Evolutionary conservation across 352 stramenopile genomes (phyloP), one percentile per base, ranked within the genome.

Genomic region (Globisporangium polare): DNA sequence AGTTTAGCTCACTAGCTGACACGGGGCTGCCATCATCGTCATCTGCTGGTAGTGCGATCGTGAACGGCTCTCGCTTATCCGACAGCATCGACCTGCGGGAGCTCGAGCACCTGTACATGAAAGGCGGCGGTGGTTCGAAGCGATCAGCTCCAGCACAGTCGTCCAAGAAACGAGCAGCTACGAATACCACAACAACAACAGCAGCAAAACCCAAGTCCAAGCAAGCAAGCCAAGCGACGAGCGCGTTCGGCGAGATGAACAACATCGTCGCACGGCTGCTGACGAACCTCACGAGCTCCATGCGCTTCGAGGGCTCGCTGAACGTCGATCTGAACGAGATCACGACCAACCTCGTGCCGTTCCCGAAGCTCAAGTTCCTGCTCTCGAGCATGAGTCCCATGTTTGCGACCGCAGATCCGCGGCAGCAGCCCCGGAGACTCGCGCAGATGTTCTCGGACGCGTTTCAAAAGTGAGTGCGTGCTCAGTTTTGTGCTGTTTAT

Each of bases 301-400:
- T 99, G 72, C 95, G 97, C 65, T 99, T 99, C 74, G 93, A 99
- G 75, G 97, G 97, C 53, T 95, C 94, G 29, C 74, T 99, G 50
- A 99, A 99, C 74, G 96, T 99, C 50, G 97, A 99, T 86, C 80
- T 99, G 58, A 99, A 97, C 63, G 96, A 99, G 80, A 99, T 99
- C 84, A 97, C 98, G 73, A 99, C 96, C 64, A 99, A 99, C 80
- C 85, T 99, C 72, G 97, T 99, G 42, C 97, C 97, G 35, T 99
- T 98, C 72, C 97, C 97, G 24, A 97, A 97, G 63, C 97, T 99
- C 56, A 96, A 99, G 71, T 99, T 99, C 75, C 90, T 99, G 71
- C 81, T 99, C 41, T 86, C 83, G 12, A 93, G 83, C 49, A 85
- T 91, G 68, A 88, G 76, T 22, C 81, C 83, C 12, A 68, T 89